Conservation (phyloP, 1,284 basidiomycete genomes). For the Erythrobasidium hasegawianum region DNA sequence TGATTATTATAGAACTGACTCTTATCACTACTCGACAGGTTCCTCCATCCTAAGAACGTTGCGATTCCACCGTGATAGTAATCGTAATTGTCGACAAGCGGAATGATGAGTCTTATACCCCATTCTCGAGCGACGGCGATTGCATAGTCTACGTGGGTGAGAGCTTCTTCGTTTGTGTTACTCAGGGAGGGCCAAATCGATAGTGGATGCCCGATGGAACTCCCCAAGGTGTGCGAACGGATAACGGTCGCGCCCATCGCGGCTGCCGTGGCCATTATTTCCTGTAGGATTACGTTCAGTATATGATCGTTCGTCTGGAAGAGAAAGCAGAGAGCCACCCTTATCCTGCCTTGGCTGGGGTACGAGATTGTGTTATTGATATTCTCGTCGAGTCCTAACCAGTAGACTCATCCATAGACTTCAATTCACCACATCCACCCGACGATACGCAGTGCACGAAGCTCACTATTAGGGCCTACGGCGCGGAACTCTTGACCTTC, state of each 20-base stretch:
- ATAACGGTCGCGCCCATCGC: conserved; percentile 50
- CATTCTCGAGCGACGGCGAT: conserved; percentile 46
- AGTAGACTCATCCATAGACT: conserved; percentile 39
- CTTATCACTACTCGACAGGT: conserved; percentile 35
- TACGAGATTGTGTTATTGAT: conserved; percentile 46
- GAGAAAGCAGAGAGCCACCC: conserved; percentile 26
- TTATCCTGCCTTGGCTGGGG: conserved; percentile 46
- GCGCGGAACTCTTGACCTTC: conserved; percentile 39
- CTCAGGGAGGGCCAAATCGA: conserved; percentile 48
- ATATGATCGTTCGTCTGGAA: not conserved
- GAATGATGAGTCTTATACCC: conserved; percentile 49
- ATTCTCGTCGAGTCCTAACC: conserved; percentile 45
- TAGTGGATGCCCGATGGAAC: conserved; percentile 48
- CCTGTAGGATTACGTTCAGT: conserved; percentile 29
- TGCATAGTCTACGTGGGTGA: conserved; percentile 50
- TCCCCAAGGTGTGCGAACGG: conserved; percentile 49
- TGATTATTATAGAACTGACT: conserved; percentile 39
- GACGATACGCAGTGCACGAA: not conserved
- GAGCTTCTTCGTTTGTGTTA: conserved; percentile 46
- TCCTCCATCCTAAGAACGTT: conserved; percentile 43
- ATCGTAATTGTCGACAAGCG: conserved; percentile 48
- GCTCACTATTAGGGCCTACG: conserved; percentile 43
- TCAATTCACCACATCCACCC: conserved; percentile 22
- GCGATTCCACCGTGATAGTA: conserved; percentile 45
- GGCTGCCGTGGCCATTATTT: conserved; percentile 45